Percentiles rank a stretch among this genome's conserved stretches.
Evolutionary conservation across 805 yeast genomes (phyloP).

Genomic region (Myxozyma udenii): DNA sequence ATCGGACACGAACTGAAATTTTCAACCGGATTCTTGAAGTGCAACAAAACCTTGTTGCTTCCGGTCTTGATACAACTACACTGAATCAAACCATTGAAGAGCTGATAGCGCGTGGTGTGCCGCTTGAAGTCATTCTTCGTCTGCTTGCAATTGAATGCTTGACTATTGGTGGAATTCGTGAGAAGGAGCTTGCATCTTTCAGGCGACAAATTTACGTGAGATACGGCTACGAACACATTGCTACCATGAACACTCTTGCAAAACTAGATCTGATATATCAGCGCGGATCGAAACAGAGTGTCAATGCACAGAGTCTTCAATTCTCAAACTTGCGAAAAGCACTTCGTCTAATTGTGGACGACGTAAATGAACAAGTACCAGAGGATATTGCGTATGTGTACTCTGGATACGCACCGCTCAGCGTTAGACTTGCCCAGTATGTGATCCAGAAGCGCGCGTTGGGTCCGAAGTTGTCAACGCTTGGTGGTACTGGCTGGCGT

Average conservation of each 20-base stretch:
- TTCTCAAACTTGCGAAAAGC: constrained; percentile 51
- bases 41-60: constrained; percentile 68
- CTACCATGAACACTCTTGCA: constrained; percentile 49
- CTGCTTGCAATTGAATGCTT: constrained; percentile 58
- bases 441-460: constrained; percentile 51
- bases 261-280: constrained; percentile 48
- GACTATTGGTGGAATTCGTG: constrained; percentile 65
- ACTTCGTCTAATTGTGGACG: constrained; percentile 34
- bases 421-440: constrained; percentile 64
- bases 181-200: constrained; percentile 56
- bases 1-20: constrained; percentile 24
- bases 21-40: constrained; percentile 53
- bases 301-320: constrained; percentile 35
- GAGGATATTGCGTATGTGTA: constrained; percentile 59
- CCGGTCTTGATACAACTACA: constrained; percentile 44
- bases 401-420: constrained; percentile 79
- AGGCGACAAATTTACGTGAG: constrained; percentile 56
- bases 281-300: constrained; percentile 29
- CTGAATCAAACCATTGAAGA: constrained; percentile 45
- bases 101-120: constrained; percentile 49
- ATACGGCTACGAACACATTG: constrained; percentile 58
- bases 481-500: constrained; percentile 39
- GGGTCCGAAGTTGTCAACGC: constrained; percentile 14
- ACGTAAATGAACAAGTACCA: constrained; percentile 43
- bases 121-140: constrained; percentile 48